phyloP scores from a whole-genome alignment of 257 asterid species.

The Craterostigma plantagineum region DNA sequence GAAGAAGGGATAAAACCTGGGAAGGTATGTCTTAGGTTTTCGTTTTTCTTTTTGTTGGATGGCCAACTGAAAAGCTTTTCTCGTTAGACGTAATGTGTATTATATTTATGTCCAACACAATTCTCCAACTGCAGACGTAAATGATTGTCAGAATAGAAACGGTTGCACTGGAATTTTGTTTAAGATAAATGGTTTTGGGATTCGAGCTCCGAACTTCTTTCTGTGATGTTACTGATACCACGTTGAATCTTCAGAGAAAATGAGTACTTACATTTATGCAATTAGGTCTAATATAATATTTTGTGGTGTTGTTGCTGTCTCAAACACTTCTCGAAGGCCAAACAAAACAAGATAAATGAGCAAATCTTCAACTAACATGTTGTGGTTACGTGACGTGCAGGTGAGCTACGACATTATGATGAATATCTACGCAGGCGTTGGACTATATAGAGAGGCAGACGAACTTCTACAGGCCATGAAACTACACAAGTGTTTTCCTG shows the following conservation, averaged over 20 bases:
- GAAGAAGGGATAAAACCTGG: conserved; percentile 79
- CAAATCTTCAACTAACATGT: not conserved
- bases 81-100: not conserved
- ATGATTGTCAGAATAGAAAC: too few species aligned
- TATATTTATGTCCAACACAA: too few species aligned
- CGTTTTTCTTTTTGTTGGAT: not conserved
- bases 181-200: too few species aligned
- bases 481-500: conserved; percentile 29
- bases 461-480: conserved; percentile 36
- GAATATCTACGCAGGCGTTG: conserved; percentile 36
- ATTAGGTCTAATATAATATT: too few species aligned
- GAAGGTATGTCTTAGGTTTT: conserved; percentile 27
- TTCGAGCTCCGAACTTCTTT: too few species aligned
- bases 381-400: conserved; percentile 21
- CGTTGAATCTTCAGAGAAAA: too few species aligned
- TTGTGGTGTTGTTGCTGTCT: not conserved
- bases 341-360: too few species aligned
- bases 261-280: not conserved
- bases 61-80: not conserved
- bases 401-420: conserved; percentile 61
- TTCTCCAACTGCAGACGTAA: too few species aligned
- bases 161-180: too few species aligned
- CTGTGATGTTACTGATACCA: too few species aligned
- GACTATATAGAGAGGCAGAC: conserved; percentile 48
- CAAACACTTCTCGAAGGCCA: not conserved